These are phyloP conservation scores for Luffa acutangula DNA, from an alignment of 306 rosid genomes.

Conservation along the genomic window DNA sequence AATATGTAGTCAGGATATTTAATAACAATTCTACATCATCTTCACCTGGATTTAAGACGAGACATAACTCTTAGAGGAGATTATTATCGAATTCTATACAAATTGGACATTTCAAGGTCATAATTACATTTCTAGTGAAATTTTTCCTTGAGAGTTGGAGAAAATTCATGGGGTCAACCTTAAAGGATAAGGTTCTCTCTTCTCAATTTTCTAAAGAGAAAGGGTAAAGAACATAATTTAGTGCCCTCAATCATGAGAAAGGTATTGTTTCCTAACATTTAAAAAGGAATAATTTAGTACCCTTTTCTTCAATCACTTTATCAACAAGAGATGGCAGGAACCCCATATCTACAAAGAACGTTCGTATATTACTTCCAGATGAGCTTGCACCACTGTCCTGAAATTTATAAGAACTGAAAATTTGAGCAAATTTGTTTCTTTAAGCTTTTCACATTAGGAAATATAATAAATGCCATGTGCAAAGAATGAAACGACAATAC, in stretches of 20 bases:
- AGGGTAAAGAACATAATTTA: neutral
- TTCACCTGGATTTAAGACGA: conserved; percentile 54
- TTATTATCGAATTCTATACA: conserved; percentile 1
- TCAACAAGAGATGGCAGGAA: conserved; percentile 65
- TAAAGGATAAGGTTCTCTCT: neutral
- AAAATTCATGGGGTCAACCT: neutral
- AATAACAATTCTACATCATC: conserved; percentile 50
- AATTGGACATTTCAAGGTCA: neutral
- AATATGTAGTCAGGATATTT: conserved; percentile 51
- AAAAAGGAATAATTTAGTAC: conserved; percentile 20
- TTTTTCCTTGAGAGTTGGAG: neutral
- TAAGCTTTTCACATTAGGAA: neutral
- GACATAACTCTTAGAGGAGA: conserved; percentile 5
- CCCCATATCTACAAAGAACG: conserved; percentile 80
- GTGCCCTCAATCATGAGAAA: neutral
- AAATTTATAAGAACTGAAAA: neutral
- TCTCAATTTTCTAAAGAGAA: neutral
- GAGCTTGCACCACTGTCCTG: conserved; percentile 70
- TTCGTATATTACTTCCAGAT: conserved; percentile 48
- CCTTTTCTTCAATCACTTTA: conserved; percentile 69
- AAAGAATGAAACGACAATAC: neutral
- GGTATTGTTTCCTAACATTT: neutral
- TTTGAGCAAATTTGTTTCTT: neutral
- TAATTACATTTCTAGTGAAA: neutral
- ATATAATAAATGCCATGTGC: neutral